Base-by-base conservation (phyloP, 2,329 filamentous ascomycete species). In the Neofusicoccum ribis region DNA sequence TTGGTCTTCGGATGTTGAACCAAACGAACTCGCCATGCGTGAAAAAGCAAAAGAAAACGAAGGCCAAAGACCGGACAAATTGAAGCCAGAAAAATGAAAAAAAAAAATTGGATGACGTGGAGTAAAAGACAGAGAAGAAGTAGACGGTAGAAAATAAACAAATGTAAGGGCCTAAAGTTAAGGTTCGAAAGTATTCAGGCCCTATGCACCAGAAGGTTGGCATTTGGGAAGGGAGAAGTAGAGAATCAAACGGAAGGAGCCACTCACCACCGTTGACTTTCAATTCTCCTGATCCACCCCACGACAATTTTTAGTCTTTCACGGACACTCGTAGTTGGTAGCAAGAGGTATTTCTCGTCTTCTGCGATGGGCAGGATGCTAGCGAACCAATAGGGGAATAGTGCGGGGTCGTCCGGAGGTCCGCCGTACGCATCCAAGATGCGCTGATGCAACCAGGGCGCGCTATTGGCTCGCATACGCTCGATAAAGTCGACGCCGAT, bases 341-440 rank as follows among this genome's bases (percentile, higher is more conserved):
- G 79, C 20, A 97, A 79, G 12, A 85, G 83, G 70, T 96, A 96
- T 74, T 94, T 96, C 71, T 95, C 90, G 34, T 87, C 81, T 31
- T 95, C 91, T 14, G 86, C 84, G 43, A 95, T 88, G 0, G 92
- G 92, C 12, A 96, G 78, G 20, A 95, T 88, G 72, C 88, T 91
- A 9, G 91, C 93, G 69, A 97, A 90, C 93, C 93, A 97, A 84
- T 93, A 97, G 0, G 93, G 91, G 69, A 97, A 95, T 1, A 87
- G 76, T 3, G 88, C 88, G 0, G 92, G 88, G 71, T 96, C 91
- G 15, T 86, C 82, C 0, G 92, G 93, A 20, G 89, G 89, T 65
- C 90, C 86, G 12, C 93, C 93, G 69, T 94, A 95, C 5, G 91
- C 88, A 37, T 86, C 80, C 36, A 93, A 80, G 39, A 93, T 88